These are phyloP conservation scores for Botryotinia narcissicola DNA, from an alignment of 2,329 filamentous ascomycete genomes.

Conservation along the genomic window DNA sequence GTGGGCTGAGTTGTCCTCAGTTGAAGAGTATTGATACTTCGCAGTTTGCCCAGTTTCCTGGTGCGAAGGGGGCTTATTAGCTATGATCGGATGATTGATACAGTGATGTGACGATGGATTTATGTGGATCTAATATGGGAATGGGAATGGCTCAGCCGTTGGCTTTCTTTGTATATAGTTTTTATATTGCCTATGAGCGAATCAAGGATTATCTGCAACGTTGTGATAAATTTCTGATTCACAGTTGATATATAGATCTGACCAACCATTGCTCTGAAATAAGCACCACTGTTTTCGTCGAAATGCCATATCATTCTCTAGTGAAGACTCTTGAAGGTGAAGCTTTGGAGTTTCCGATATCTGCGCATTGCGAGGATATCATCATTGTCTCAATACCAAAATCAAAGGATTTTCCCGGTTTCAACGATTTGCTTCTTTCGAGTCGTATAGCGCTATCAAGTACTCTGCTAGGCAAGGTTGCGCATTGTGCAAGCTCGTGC, in stretches of 20 bases:
- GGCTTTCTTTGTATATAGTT: neutral
- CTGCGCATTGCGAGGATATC: neutral
- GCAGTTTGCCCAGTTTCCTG: conserved; percentile 19
- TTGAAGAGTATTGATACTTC: conserved; percentile 16
- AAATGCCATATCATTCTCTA: neutral
- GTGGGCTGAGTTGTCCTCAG: conserved; percentile 16
- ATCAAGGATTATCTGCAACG: neutral
- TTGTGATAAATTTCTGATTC: neutral
- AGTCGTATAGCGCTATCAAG: neutral
- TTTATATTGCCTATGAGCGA: neutral
- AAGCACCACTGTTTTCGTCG: neutral
- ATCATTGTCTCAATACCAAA: neutral
- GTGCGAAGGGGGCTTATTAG: conserved; percentile 18
- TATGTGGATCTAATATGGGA: neutral
- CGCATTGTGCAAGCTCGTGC: neutral
- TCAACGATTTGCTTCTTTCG: too few species aligned
- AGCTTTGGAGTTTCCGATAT: neutral
- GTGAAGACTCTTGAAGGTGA: neutral
- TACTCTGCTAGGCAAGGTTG: neutral
- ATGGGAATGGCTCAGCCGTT: neutral
- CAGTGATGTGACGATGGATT: neutral
- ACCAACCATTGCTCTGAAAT: neutral
- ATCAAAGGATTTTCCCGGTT: neutral
- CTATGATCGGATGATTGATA: neutral
- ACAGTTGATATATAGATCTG: neutral